Evolutionary conservation across 148 eudicot species (phyloP).

Genomic region (Chenopodium album): DNA sequence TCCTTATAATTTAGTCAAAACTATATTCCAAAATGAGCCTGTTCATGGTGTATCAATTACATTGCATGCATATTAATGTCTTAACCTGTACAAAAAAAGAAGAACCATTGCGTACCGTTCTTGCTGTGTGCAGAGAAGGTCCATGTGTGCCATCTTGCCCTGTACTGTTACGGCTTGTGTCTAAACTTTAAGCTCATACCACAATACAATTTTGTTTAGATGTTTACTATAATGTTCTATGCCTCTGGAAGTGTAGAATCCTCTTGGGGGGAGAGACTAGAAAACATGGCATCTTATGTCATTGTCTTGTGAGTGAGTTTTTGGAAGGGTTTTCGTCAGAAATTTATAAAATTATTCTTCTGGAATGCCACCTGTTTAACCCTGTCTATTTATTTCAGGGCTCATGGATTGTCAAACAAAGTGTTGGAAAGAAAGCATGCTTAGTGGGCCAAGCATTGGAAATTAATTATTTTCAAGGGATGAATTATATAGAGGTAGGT

Average conservation of each 20-base stretch:
- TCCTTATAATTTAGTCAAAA: background rate
- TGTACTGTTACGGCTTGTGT: too few relatives aligned
- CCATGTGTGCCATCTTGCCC: too few relatives aligned
- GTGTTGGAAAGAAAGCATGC: constrained; percentile 76
- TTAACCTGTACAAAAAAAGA: too few relatives aligned
- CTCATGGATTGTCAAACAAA: constrained; percentile 78
- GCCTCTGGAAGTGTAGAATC: background rate
- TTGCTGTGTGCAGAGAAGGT: too few relatives aligned
- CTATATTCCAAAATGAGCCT: too few relatives aligned
- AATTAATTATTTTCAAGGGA: constrained; percentile 64
- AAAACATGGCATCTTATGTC: background rate
- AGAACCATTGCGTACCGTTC: too few relatives aligned
- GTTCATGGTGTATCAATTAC: too few relatives aligned
- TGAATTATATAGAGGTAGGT: constrained; percentile 65
- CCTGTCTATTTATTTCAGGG: constrained; percentile 37
- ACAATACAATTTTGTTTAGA: background rate
- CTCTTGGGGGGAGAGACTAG: background rate
- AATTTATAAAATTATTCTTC: background rate
- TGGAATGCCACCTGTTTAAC: constrained; percentile 3
- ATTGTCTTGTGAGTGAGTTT: too few relatives aligned
- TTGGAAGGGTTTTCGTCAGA: too few relatives aligned
- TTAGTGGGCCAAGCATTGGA: constrained; percentile 63
- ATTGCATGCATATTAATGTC: too few relatives aligned
- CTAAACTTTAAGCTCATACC: too few relatives aligned
- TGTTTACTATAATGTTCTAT: background rate